Conservation (phyloP, 164 flowering plant genomes). For the Aristolochia fimbriata region DNA sequence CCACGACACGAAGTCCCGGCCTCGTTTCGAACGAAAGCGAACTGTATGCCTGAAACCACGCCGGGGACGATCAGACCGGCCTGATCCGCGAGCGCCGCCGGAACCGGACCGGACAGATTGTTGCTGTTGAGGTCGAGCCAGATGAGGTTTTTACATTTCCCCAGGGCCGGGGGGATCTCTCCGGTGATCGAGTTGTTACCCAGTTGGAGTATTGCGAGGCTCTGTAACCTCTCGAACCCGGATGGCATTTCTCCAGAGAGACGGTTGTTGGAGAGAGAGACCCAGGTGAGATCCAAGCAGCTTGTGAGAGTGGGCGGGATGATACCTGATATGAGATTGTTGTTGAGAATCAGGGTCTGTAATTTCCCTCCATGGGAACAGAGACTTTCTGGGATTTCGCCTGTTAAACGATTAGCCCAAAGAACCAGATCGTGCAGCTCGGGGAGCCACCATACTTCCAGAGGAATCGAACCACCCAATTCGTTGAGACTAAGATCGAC, state of each 20-base stretch:
- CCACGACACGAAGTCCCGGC: slow-evolving; percentile 79
- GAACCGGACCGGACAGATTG: slow-evolving; percentile 39
- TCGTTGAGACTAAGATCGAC: slow-evolving; percentile 76
- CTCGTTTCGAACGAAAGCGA: slow-evolving; percentile 77
- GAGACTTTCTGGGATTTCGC: slow-evolving; percentile 62
- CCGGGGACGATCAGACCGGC: slow-evolving; percentile 53
- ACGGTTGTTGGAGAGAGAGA: slow-evolving; percentile 68
- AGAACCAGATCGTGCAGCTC: slow-evolving; percentile 55
- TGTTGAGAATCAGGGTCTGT: slow-evolving; percentile 70
- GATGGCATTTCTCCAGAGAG: slow-evolving; percentile 60
- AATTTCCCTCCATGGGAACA: slow-evolving; percentile 51
- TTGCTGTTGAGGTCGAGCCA: slow-evolving; percentile 93
- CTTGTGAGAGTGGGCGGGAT: slow-evolving; percentile 50
- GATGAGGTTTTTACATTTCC: slow-evolving; percentile 54
- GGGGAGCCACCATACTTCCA: slow-evolving; percentile 52
- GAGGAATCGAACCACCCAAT: slow-evolving; percentile 49
- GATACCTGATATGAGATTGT: slow-evolving; percentile 53
- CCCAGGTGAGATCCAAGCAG: slow-evolving; percentile 65
- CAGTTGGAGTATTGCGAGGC: slow-evolving; percentile 69
- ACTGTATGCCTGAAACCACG: slow-evolving; percentile 61
- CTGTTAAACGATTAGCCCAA: slow-evolving; percentile 71
- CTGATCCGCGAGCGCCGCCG: slow-evolving; percentile 47
- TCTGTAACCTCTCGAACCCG: slow-evolving; percentile 45
- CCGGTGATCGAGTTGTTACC: slow-evolving; percentile 74
- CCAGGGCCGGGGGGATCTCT: slow-evolving; percentile 52